Evolutionary conservation across 192 early-diverging fungal genomes (phyloP).

Genomic region (Rhizophlyctis rosea): DNA sequence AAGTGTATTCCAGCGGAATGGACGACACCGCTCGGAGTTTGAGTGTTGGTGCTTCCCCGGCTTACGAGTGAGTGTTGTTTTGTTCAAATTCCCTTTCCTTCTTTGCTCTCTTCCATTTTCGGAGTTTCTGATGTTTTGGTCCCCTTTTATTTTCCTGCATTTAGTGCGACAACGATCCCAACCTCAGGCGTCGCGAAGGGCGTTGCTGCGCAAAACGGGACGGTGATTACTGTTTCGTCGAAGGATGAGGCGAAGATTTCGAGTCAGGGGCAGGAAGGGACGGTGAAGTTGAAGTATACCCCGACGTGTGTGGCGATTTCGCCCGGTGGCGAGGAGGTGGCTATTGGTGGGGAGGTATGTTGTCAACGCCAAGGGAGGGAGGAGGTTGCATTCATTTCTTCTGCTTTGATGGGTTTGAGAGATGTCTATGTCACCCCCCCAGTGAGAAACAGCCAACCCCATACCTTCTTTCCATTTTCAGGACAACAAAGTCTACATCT

Average conservation of each 20-base stretch:
- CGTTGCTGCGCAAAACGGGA: slow-evolving; percentile 48
- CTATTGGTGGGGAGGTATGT: slow-evolving; percentile 65
- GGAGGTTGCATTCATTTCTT: too few relatives aligned
- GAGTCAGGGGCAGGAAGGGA: slow-evolving; percentile 41
- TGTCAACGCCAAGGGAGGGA: too few relatives aligned
- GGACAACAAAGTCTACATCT: slow-evolving; percentile 67
- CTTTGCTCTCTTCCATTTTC: not conserved
- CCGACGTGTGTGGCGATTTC: slow-evolving; percentile 58
- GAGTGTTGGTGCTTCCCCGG: slow-evolving; percentile 11
- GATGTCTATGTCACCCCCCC: not conserved
- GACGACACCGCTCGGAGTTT: slow-evolving; percentile 65
- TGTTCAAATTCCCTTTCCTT: too few relatives aligned
- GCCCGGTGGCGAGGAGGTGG: slow-evolving; percentile 46
- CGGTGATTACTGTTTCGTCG: slow-evolving; percentile 51
- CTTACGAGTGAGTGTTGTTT: slow-evolving; percentile 37
- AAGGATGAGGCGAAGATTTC: slow-evolving; percentile 50
- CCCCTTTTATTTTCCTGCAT: not conserved
- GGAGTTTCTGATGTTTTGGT: too few relatives aligned
- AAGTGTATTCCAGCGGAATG: slow-evolving; percentile 66
- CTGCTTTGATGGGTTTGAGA: too few relatives aligned
- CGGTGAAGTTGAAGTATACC: slow-evolving; percentile 37
- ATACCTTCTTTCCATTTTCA: slow-evolving; percentile 15
- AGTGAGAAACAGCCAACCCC: not conserved
- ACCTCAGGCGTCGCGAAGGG: slow-evolving; percentile 56
- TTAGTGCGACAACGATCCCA: slow-evolving; percentile 16